These are phyloP conservation scores for Calamus simplicifolius DNA, from an alignment of 176 grass and related monocot species.

Conservation along the genomic window DNA sequence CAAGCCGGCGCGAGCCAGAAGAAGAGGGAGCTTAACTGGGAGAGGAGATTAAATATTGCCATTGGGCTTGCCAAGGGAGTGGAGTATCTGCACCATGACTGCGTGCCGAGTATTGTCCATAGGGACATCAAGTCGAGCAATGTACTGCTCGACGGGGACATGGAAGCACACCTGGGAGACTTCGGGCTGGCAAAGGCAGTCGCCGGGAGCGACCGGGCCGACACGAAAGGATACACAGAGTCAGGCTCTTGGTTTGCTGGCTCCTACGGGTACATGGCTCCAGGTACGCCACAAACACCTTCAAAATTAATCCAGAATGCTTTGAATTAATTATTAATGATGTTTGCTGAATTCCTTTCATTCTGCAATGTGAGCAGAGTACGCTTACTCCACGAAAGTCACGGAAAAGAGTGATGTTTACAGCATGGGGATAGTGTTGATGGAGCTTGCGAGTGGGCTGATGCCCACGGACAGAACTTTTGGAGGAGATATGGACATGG, in stretches of 20 bases:
- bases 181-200: conserved; percentile 88
- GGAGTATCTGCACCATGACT: conserved; percentile 94
- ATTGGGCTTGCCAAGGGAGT: conserved; percentile 63
- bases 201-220: conserved; percentile 20
- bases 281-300: conserved; percentile 32
- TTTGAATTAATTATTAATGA: background rate
- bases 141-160: conserved; percentile 72
- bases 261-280: conserved; percentile 92
- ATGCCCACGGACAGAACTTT: conserved; percentile 79
- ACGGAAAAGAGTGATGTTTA: conserved; percentile 84
- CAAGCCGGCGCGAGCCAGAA: conserved; percentile 23
- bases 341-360: background rate
- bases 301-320: too few relatives aligned
- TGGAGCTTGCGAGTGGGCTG: conserved; percentile 77
- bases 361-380: conserved; percentile 33
- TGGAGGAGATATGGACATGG: conserved; percentile 76
- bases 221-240: conserved; percentile 43
- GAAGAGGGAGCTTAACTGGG: conserved; percentile 53
- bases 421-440: conserved; percentile 89
- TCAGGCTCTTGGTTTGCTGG: conserved; percentile 76
- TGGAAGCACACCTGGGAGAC: conserved; percentile 97
- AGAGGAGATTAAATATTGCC: conserved; percentile 59
- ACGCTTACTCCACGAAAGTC: conserved; percentile 75
- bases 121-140: conserved; percentile 95
- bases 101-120: conserved; percentile 64